phyloP scores from a whole-genome alignment of 768 basidiomycete genomes.

The Lactarius indigo region DNA sequence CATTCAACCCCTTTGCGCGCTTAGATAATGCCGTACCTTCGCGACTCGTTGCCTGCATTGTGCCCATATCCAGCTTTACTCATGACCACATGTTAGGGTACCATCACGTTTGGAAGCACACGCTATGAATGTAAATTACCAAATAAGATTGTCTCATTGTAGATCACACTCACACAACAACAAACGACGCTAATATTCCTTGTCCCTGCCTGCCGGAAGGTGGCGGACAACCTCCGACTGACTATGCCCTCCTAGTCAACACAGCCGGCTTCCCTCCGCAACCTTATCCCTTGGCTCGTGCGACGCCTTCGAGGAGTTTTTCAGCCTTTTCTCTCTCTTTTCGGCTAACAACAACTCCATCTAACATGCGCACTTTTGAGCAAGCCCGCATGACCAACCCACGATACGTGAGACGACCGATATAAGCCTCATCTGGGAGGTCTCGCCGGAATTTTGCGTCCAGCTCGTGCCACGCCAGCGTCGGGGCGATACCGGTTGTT shows the following conservation, averaged over 20 bases:
- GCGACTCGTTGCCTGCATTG: conserved; percentile 24
- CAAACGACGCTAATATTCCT: conserved; percentile 14
- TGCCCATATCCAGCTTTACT: conserved; percentile 23
- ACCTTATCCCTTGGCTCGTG: conserved; percentile 34
- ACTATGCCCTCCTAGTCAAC: conserved; percentile 18
- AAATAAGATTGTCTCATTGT: conserved; percentile 18
- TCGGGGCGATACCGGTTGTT: conserved; percentile 21
- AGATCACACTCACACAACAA: conserved; percentile 18
- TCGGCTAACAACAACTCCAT: conserved; percentile 78
- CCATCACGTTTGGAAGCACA: conserved; percentile 22
- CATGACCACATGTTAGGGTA: conserved; percentile 25
- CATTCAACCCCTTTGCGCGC: conserved; percentile 16
- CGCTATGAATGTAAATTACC: conserved; percentile 23
- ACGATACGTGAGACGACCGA: conserved; percentile 84
- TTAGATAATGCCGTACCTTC: conserved; percentile 28
- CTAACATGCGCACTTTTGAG: conserved; percentile 62
- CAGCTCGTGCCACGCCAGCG: conserved; percentile 60
- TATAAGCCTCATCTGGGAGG: conserved; percentile 84
- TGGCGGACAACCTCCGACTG: conserved; percentile 16
- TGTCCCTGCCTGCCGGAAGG: conserved; percentile 13
- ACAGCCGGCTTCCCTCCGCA: conserved; percentile 8
- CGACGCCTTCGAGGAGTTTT: conserved; percentile 58
- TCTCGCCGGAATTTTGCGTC: conserved; percentile 86
- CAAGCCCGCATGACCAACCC: conserved; percentile 83
- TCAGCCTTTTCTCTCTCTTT: conserved; percentile 85